Conservation (phyloP, 495 filamentous ascomycete genomes). For the Hamigera avellanea region DNA sequence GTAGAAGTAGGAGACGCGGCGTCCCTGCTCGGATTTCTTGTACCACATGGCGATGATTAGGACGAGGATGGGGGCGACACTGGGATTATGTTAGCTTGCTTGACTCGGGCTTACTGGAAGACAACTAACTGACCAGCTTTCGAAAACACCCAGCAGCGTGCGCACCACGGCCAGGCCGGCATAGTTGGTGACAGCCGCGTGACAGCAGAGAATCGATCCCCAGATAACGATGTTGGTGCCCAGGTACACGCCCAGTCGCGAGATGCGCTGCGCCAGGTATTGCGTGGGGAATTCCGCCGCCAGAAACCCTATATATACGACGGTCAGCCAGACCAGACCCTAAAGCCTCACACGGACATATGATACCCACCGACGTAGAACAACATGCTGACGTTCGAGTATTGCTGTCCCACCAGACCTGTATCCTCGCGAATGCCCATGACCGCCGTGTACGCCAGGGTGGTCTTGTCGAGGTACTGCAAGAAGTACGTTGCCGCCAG, state of each 20-base stretch:
- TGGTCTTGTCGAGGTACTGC: constrained; percentile 3
- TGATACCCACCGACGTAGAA: background rate
- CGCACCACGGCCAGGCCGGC: background rate
- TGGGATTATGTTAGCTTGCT: background rate
- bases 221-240: constrained; percentile 20
- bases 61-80: constrained; percentile 8
- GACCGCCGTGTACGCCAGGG: constrained; percentile 1
- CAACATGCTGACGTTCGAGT: background rate
- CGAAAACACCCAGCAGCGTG: background rate
- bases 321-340: background rate
- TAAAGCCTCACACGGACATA: background rate
- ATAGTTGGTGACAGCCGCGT: background rate
- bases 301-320: no score
- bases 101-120: no score
- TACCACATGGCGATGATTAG: constrained; percentile 25
- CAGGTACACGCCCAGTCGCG: constrained; percentile 21
- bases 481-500: constrained; percentile 1
- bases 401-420: background rate
- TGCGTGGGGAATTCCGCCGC: no score
- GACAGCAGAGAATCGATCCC: constrained; percentile 5
- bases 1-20: constrained; percentile 19
- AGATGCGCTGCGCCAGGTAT: constrained; percentile 3
- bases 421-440: background rate
- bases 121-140: background rate
- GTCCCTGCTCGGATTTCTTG: constrained; percentile 33